Evolutionary conservation across 495 filamentous ascomycete genomes (phyloP).

Genomic region (Hypoxylon cercidicola): DNA sequence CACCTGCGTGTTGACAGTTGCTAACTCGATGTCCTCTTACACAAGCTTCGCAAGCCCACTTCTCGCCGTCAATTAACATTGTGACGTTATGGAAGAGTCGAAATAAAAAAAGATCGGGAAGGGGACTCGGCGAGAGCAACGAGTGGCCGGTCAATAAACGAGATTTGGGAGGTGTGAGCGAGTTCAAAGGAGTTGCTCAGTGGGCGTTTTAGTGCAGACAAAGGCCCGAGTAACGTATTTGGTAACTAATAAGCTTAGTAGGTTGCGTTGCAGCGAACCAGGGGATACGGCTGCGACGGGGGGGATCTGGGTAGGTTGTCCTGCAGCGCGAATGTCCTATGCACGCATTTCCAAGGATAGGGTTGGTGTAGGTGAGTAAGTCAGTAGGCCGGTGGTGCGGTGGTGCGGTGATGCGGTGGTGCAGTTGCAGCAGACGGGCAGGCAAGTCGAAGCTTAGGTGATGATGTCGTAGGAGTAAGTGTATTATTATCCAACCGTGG

Average conservation of each 20-base stretch:
- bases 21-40: conserved; percentile 93
- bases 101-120: conserved; percentile 10
- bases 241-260: conserved; percentile 46
- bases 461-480: conserved; percentile 11
- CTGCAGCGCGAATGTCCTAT: conserved; percentile 36
- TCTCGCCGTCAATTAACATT: conserved; percentile 90
- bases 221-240: conserved; percentile 39
- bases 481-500: conserved; percentile 18
- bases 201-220: conserved; percentile 38
- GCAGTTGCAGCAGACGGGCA: neutral
- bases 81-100: conserved; percentile 11
- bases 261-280: conserved; percentile 16
- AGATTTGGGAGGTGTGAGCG: conserved; percentile 14
- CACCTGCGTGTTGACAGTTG: conserved; percentile 91
- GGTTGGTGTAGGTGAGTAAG: conserved; percentile 34
- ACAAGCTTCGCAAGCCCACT: conserved; percentile 93
- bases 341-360: conserved; percentile 41
- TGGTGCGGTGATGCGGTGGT: too few species aligned
- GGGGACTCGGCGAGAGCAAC: conserved; percentile 17
- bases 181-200: conserved; percentile 34
- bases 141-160: conserved; percentile 21
- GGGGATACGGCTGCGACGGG: conserved; percentile 21
- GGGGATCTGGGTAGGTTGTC: conserved; percentile 29
- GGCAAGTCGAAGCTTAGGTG: neutral
- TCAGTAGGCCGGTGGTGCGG: neutral